A percentile compares a stretch with the other conserved stretches of the same genome.
These are phyloP conservation scores for Pyrenophora tritici-repentis DNA, from an alignment of 2,329 filamentous ascomycete species.

Conservation along the genomic window DNA sequence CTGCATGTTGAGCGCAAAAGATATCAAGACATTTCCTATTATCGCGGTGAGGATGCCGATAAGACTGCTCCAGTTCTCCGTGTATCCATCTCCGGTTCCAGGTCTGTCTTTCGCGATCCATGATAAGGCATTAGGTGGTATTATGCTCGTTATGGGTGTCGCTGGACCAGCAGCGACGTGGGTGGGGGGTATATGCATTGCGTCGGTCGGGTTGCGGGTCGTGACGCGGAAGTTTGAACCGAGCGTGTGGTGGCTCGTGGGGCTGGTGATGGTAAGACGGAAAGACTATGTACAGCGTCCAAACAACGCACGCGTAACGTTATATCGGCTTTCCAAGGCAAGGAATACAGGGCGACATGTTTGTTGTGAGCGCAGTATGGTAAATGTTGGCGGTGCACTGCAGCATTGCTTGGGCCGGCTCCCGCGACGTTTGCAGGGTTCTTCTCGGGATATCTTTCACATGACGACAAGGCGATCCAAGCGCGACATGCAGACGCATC, in stretches of 20 bases:
- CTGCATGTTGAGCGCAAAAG: conserved; percentile 93
- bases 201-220: conserved; percentile 3
- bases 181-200: conserved; percentile 35
- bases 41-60: conserved; percentile 96
- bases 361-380: neutral
- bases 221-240: neutral
- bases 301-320: neutral
- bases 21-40: conserved; percentile 89
- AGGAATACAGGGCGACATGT: conserved; percentile 5
- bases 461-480: conserved; percentile 24
- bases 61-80: conserved; percentile 77
- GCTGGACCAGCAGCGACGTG: conserved; percentile 32
- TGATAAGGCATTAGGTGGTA: conserved; percentile 11
- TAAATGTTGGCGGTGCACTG: conserved; percentile 12
- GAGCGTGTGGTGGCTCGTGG: conserved; percentile 3
- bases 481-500: conserved; percentile 1
- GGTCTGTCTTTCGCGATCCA: conserved; percentile 16
- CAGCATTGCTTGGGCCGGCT: conserved; percentile 11
- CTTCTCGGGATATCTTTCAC: conserved; percentile 16
- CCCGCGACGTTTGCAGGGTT: conserved; percentile 25
- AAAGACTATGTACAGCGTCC: neutral
- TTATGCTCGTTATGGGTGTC: conserved; percentile 20
- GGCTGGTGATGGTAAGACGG: neutral
- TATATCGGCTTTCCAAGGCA: neutral
- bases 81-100: conserved; percentile 18